These are phyloP conservation scores for Paraphoma chrysanthemicola DNA, from an alignment of 2,329 filamentous ascomycete species.

Conservation along the genomic window DNA sequence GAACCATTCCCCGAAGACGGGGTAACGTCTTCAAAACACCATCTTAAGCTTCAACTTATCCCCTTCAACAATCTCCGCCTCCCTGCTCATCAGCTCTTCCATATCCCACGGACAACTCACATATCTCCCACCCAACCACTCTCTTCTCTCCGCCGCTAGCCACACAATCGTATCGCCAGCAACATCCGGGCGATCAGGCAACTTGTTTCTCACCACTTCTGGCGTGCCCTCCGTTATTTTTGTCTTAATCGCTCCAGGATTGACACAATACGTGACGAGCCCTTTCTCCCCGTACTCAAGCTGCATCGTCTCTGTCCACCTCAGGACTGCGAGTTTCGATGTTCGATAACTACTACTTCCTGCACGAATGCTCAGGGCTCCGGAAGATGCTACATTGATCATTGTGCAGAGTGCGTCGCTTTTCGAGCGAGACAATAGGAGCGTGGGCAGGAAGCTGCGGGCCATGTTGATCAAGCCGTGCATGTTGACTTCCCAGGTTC, in stretches of 20 bases:
- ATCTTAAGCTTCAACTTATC: conserved; percentile 23
- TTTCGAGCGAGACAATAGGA: conserved; percentile 32
- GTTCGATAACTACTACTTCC: conserved; percentile 50
- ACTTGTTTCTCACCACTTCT: conserved; percentile 5
- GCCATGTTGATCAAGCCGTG: conserved; percentile 55
- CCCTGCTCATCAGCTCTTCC: conserved; percentile 19
- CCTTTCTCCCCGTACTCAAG: conserved; percentile 42
- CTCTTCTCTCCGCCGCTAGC: conserved; percentile 16
- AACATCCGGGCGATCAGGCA: conserved; percentile 8
- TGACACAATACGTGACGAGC: conserved; percentile 18
- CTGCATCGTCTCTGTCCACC: conserved; percentile 57
- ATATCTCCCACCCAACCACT: conserved; percentile 27
- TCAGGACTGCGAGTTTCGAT: conserved; percentile 57
- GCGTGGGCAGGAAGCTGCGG: conserved; percentile 53
- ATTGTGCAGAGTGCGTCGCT: conserved; percentile 31
- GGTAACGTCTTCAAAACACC: background rate
- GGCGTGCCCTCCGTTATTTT: conserved; percentile 11
- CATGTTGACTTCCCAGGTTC: conserved; percentile 57
- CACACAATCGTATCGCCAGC: conserved; percentile 18
- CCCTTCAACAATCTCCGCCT: conserved; percentile 21
- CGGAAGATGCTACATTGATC: conserved; percentile 56
- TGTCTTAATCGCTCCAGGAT: conserved; percentile 28
- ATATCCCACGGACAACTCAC: conserved; percentile 27
- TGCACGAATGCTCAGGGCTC: conserved; percentile 34
- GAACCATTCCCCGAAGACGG: too few relatives aligned